A percentile compares a stretch with the other conserved stretches of the same genome.
Conservation (phyloP, 1,139 yeast species). For the Candida tunisiensis region DNA sequence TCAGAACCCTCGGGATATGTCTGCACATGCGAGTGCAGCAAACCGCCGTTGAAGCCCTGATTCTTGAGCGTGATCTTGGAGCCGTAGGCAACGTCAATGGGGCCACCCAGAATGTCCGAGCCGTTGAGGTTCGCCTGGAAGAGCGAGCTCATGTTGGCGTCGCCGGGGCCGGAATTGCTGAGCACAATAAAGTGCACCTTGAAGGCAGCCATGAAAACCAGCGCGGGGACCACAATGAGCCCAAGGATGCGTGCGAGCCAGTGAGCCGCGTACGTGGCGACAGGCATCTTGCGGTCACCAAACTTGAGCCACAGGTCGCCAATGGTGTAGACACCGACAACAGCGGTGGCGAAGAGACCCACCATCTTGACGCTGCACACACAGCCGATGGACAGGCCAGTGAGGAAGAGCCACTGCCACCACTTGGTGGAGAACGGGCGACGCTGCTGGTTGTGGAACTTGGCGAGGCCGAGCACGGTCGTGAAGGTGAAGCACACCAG, state of each 20-base stretch:
- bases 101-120: slow-evolving; percentile 68
- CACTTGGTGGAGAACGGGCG: slow-evolving; percentile 58
- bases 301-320: slow-evolving; percentile 55
- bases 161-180: slow-evolving; percentile 83
- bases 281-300: slow-evolving; percentile 29
- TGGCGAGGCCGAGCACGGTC: slow-evolving; percentile 59
- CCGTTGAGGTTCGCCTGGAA: slow-evolving; percentile 90
- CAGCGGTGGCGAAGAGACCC: slow-evolving; percentile 68
- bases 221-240: slow-evolving; percentile 57
- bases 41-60: slow-evolving; percentile 84
- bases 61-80: slow-evolving; percentile 70
- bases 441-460: slow-evolving; percentile 60
- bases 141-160: slow-evolving; percentile 89
- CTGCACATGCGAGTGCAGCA: slow-evolving; percentile 90
- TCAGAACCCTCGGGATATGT: slow-evolving; percentile 87
- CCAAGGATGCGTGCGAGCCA: slow-evolving; percentile 57
- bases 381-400: slow-evolving; percentile 81
- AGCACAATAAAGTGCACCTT: slow-evolving; percentile 65
- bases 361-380: slow-evolving; percentile 88
- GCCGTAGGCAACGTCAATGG: slow-evolving; percentile 72
- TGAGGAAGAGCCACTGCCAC: slow-evolving; percentile 80
- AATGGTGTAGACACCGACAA: slow-evolving; percentile 75
- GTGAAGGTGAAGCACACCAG: slow-evolving; percentile 80
- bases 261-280: slow-evolving; percentile 34
- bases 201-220: slow-evolving; percentile 55